Conservation (phyloP, 2,329 filamentous ascomycete genomes). For the Colletotrichum sp. region DNA sequence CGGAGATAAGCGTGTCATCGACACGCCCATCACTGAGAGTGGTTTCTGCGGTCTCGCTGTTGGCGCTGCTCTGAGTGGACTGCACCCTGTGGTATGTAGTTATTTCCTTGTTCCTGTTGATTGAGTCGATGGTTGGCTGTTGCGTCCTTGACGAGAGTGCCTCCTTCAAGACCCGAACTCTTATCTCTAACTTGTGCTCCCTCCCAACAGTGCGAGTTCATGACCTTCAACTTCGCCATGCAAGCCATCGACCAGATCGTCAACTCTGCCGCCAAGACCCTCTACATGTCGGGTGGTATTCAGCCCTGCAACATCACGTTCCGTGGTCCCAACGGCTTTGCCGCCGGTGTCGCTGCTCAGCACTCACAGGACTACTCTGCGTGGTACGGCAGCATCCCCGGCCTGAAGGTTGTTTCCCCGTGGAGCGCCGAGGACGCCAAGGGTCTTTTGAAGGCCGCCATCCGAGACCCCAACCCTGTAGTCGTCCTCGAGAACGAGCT, state of each 20-base stretch:
- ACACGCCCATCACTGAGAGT: constrained; percentile 97
- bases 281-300: constrained; percentile 99
- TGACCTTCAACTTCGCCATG: constrained; percentile 99
- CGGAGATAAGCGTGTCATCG: constrained; percentile 95
- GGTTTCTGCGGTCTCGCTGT: constrained; percentile 94
- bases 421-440: constrained; percentile 99
- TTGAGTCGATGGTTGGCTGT: neutral
- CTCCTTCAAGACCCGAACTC: neutral
- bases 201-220: constrained; percentile 85
- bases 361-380: constrained; percentile 99
- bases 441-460: constrained; percentile 96
- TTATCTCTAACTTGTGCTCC: neutral
- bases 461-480: constrained; percentile 97
- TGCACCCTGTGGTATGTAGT: constrained; percentile 85
- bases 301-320: constrained; percentile 99
- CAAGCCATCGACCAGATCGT: constrained; percentile 99
- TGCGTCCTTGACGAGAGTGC: neutral
- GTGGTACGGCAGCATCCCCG: constrained; percentile 98
- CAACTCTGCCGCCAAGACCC: constrained; percentile 98
- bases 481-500: constrained; percentile 87
- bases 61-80: constrained; percentile 90
- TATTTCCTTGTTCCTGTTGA: neutral
- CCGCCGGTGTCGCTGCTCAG: constrained; percentile 92
- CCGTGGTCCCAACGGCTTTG: constrained; percentile 98
- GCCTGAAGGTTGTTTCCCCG: constrained; percentile 94